Base-by-base conservation (phyloP, 805 yeast species). In the Candida ulmi region DNA sequence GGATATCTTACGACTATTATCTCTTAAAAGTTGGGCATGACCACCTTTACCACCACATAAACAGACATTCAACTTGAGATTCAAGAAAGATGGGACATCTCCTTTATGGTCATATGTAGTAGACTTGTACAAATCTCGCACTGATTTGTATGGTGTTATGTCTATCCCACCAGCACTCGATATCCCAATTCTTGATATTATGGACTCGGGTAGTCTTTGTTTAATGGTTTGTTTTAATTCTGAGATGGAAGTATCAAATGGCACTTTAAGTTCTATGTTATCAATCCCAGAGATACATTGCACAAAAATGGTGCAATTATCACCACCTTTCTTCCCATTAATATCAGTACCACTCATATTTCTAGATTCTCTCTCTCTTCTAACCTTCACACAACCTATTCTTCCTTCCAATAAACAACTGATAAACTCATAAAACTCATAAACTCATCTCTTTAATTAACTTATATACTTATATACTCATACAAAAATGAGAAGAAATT, bases 41-140 rank as follows among this genome's bases (percentile, higher is more conserved):
- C 76, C 78, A 17, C 78, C 78, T 54, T 72, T 72, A n/a, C 78
- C 78, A 8, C 78, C 77, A 41, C 71, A 62, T 25, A 70, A 40
- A 11, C 65, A 55, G 0, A 60, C 42, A 16, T 56, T 61, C 24
- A 65, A 51, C 43, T 60, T 60, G 44, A 69, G 57, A 44, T 57
- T 45, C 16, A 52, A 18, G 36, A 41, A 43, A 23, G 36, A 29
- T 4, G 26, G 9, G 2, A 13, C 5, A 11, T 28, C 31, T 8
- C 23, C 39, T 1, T 13, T 25, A 5, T 7, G 11, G 16, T 23
- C 30, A 1, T 15, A 17, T 13, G 33, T 40, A 3, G 30, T 24
- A 3, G 35, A 23, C 5, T 25, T 8, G 21, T 35, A 47, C 1
- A 51, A 25, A 3, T 47, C 45, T 5, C 18, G 27, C 3, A 50